A percentile compares a stretch with the other conserved stretches of the same genome.
Evolutionary conservation across 2,329 filamentous ascomycete genomes (phyloP).

Genomic region (Cercospora sp.): DNA sequence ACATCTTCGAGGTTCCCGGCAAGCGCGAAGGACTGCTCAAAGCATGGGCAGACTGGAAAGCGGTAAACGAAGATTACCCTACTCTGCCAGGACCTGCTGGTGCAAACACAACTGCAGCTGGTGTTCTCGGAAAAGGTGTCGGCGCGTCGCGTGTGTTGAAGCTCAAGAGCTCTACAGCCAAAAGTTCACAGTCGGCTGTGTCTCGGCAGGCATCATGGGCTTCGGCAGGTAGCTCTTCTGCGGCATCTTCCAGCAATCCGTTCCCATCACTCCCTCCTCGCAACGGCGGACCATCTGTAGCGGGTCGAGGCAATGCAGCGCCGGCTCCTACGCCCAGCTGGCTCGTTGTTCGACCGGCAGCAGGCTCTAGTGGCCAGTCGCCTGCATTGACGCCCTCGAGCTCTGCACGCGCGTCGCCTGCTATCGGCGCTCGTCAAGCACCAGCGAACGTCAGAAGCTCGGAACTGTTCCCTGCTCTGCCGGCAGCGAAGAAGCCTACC

Average conservation of each 20-base stretch:
- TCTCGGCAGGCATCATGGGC: constrained; percentile 61
- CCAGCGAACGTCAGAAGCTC: constrained; percentile 34
- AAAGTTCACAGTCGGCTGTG: constrained; percentile 63
- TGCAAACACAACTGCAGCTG: constrained; percentile 56
- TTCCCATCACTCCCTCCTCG: constrained; percentile 36
- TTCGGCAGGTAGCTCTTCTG: constrained; percentile 37
- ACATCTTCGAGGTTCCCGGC: constrained; percentile 80
- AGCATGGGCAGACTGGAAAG: constrained; percentile 93
- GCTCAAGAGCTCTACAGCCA: constrained; percentile 68
- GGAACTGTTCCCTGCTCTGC: constrained; percentile 81
- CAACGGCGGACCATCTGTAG: constrained; percentile 22
- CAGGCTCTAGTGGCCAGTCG: constrained; percentile 33
- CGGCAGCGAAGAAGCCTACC: constrained; percentile 70
- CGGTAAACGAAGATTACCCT: constrained; percentile 94
- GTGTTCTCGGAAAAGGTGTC: constrained; percentile 52
- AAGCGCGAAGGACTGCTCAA: constrained; percentile 74
- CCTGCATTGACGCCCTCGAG: constrained; percentile 36
- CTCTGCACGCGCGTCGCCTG: constrained; percentile 37
- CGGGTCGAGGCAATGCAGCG: constrained; percentile 21
- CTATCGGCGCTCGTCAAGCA: constrained; percentile 41
- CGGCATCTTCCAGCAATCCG: constrained; percentile 24
- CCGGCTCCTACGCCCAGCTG: constrained; percentile 31
- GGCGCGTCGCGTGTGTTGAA: constrained; percentile 65
- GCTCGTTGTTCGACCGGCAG: constrained; percentile 36
- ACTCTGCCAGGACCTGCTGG: constrained; percentile 75